Percentiles rank a stretch among this genome's conserved stretches.
Evolutionary conservation across 2,329 filamentous ascomycete genomes (phyloP).

Genomic region (Lachnellula suecica): DNA sequence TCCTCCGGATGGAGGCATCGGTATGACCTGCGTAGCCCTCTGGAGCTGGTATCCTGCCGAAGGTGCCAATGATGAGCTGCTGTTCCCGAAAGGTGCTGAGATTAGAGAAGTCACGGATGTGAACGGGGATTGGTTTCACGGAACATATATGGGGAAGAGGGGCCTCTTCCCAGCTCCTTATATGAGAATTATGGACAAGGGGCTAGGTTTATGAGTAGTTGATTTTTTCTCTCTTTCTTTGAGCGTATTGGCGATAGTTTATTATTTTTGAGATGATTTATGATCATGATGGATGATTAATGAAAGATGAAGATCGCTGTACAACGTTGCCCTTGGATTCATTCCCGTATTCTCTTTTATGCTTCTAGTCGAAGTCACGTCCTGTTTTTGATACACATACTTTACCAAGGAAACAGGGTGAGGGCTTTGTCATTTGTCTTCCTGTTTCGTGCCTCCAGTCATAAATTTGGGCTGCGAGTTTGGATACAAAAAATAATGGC

Average conservation of each 20-base stretch:
- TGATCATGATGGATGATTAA: neutral
- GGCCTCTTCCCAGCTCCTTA: constrained; percentile 82
- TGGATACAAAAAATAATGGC: too few species aligned
- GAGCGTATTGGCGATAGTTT: neutral
- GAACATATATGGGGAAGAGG: constrained; percentile 76
- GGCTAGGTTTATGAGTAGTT: neutral
- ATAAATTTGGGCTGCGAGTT: too few species aligned
- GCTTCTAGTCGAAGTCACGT: too few species aligned
- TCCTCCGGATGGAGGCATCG: constrained; percentile 75
- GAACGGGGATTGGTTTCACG: constrained; percentile 89
- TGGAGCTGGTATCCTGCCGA: constrained; percentile 78
- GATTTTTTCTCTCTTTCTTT: neutral
- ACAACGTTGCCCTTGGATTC: neutral
- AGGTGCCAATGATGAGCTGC: constrained; percentile 67
- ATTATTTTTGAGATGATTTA: too few species aligned
- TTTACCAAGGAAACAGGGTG: too few species aligned
- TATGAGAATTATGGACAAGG: constrained; percentile 50
- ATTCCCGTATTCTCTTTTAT: too few species aligned
- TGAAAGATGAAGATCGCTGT: neutral
- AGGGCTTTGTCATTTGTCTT: too few species aligned
- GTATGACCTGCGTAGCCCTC: constrained; percentile 59
- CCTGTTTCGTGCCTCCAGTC: too few species aligned
- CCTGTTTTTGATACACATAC: too few species aligned
- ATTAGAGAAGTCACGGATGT: constrained; percentile 81
- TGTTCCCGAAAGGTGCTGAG: constrained; percentile 82